phyloP scores from a whole-genome alignment of 805 yeast genomes.

The Ogataea polymorpha region DNA sequence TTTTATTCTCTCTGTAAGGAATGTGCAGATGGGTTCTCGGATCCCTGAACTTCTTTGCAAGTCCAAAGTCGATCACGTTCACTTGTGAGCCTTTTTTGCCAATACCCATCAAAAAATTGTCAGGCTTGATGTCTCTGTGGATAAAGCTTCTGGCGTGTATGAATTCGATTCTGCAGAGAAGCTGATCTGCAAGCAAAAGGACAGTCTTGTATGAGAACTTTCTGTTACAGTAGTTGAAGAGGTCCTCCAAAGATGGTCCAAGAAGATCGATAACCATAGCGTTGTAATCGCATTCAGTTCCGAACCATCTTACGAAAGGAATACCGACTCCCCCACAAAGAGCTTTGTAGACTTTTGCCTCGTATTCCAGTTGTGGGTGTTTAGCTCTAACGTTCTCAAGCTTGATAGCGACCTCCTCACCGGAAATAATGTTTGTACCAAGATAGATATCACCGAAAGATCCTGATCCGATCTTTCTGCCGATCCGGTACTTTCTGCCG shows the following conservation, averaged over 20 bases:
- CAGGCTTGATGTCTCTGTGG: constrained; percentile 82
- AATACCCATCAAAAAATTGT: constrained; percentile 81
- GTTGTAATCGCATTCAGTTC: constrained; percentile 93
- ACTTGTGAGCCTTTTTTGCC: constrained; percentile 95
- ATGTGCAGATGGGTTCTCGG: constrained; percentile 92
- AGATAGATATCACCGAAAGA: constrained; percentile 96
- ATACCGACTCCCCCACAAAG: constrained; percentile 96
- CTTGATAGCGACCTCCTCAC: constrained; percentile 97
- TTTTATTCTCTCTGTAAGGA: constrained; percentile 94
- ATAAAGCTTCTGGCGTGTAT: constrained; percentile 92
- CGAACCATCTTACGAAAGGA: constrained; percentile 96
- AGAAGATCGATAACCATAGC: constrained; percentile 95
- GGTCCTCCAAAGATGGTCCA: constrained; percentile 93
- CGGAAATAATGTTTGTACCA: constrained; percentile 89
- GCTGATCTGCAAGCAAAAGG: constrained; percentile 87
- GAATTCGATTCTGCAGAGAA: constrained; percentile 90
- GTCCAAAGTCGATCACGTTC: constrained; percentile 89
- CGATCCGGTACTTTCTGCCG: constrained; percentile 91
- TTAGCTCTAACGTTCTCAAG: constrained; percentile 85
- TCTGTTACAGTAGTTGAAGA: constrained; percentile 93
- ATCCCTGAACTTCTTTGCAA: constrained; percentile 91
- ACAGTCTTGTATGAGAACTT: constrained; percentile 93
- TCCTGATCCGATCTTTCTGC: constrained; percentile 94
- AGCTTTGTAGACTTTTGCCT: constrained; percentile 92
- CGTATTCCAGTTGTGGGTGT: constrained; percentile 96